Percentiles rank a stretch among this genome's conserved stretches.
These are phyloP conservation scores for Arthrobotrys iridis DNA, from an alignment of 2,329 filamentous ascomycete genomes.

Conservation along the genomic window DNA sequence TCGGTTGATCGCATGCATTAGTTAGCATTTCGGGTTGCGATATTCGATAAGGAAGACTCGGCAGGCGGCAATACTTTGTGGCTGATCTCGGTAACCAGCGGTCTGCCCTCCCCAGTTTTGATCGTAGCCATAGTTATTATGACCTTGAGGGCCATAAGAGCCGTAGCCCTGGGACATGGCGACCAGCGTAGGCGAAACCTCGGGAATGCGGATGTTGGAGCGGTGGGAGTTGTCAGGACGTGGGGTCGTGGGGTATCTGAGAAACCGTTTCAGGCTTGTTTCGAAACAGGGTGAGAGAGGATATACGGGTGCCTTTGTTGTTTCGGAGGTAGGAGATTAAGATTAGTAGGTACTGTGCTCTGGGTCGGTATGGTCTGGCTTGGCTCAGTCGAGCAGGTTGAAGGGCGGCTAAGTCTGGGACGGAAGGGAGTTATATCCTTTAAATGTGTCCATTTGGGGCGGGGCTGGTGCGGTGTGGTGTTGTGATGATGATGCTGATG, in stretches of 20 bases:
- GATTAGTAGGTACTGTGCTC: neutral
- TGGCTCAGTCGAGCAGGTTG: neutral
- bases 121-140: slow-evolving; percentile 40
- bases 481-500: no score
- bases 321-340: neutral
- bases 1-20: slow-evolving; percentile 8
- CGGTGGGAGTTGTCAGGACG: neutral
- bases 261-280: slow-evolving; percentile 32
- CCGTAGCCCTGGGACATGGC: slow-evolving; percentile 49
- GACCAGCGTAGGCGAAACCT: neutral
- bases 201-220: neutral
- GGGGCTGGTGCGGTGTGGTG: neutral
- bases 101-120: slow-evolving; percentile 28
- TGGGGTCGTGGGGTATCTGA: slow-evolving; percentile 16
- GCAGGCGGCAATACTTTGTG: slow-evolving; percentile 34
- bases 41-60: neutral
- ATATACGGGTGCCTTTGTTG: neutral
- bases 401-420: neutral
- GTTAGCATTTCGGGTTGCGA: neutral
- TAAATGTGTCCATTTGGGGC: neutral
- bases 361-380: neutral
- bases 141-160: slow-evolving; percentile 33
- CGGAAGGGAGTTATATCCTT: slow-evolving; percentile 21
- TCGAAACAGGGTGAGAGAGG: slow-evolving; percentile 23
- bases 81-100: slow-evolving; percentile 38